A percentile compares a stretch with the other conserved stretches of the same genome.
Evolutionary conservation across 805 yeast genomes (phyloP).

Genomic region (Pichia manshurica): DNA sequence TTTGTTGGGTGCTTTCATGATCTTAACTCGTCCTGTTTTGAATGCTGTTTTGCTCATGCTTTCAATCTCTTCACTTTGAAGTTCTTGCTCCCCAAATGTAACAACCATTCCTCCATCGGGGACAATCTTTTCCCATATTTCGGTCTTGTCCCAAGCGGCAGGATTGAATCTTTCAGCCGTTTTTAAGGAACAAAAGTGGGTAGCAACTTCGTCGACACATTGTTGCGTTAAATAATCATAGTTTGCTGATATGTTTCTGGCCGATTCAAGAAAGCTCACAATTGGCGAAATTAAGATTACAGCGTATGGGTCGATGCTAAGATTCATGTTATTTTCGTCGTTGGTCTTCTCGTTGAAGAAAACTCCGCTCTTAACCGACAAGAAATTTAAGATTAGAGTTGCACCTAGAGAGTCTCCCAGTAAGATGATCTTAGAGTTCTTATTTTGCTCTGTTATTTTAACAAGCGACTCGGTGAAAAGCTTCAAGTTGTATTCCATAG

Average conservation of each 20-base stretch:
- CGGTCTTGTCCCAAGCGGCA: slow-evolving; percentile 24
- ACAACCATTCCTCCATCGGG: slow-evolving; percentile 39
- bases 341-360: slow-evolving; percentile 5
- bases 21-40: slow-evolving; percentile 29
- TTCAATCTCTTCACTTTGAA: slow-evolving; percentile 33
- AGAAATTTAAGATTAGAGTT: slow-evolving; percentile 33
- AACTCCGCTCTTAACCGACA: slow-evolving; percentile 19
- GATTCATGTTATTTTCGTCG: slow-evolving; percentile 15
- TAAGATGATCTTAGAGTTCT: slow-evolving; percentile 29
- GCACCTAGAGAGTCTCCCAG: slow-evolving; percentile 49
- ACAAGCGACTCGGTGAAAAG: slow-evolving; percentile 2
- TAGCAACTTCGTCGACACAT: slow-evolving; percentile 16
- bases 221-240: slow-evolving; percentile 14
- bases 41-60: slow-evolving; percentile 26
- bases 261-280: slow-evolving; percentile 11
- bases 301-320: slow-evolving; percentile 19
- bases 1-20: slow-evolving; percentile 31
- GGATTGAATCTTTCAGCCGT: slow-evolving; percentile 15
- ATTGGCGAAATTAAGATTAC: slow-evolving; percentile 27
- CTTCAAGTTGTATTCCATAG: slow-evolving; percentile 8
- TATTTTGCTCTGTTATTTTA: slow-evolving; percentile 11
- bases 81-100: slow-evolving; percentile 41
- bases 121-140: slow-evolving; percentile 36
- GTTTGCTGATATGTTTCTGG: no score
- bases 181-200: slow-evolving; percentile 7